A percentile compares a stretch with the other conserved stretches of the same genome.
Conservation (phyloP, 176 grass and related monocot species). For the Eleusine coracana region DNA sequence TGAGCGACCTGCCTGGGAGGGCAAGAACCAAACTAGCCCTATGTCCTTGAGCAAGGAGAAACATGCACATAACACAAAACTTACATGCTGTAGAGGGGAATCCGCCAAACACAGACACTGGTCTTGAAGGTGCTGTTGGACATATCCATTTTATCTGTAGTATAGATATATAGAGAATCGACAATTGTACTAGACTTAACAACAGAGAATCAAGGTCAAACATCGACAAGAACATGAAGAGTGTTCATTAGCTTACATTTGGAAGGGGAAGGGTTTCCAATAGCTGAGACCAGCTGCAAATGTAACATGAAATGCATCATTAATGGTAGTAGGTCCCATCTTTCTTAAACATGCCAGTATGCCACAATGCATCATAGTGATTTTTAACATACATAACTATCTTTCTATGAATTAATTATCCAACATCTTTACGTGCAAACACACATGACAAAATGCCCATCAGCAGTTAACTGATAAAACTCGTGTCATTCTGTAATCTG, state of each 20-base stretch:
- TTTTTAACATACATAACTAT: background rate
- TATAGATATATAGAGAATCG: background rate
- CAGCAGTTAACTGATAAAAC: background rate
- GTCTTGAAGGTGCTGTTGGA: constrained; percentile 82
- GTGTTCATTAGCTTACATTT: constrained; percentile 69
- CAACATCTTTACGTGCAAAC: background rate
- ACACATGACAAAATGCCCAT: background rate
- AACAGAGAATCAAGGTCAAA: background rate
- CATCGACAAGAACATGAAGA: constrained; percentile 25
- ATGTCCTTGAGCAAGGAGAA: constrained; percentile 11
- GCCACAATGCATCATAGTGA: background rate
- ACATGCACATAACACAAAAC: constrained; percentile 32
- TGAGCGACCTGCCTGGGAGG: no score
- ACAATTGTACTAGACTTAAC: background rate
- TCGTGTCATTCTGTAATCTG: background rate
- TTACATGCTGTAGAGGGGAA: constrained; percentile 90
- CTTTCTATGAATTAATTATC: background rate
- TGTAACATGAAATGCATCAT: constrained; percentile 45
- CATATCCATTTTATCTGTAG: constrained; percentile 99
- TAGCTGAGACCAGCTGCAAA: constrained; percentile 90
- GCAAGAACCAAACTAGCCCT: no score
- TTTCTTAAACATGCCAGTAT: background rate
- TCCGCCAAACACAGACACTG: constrained; percentile 81
- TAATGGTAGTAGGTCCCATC: constrained; percentile 2
- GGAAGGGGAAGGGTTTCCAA: constrained; percentile 97